phyloP scores from a whole-genome alignment of 768 basidiomycete genomes.

The Pilatotrama ljubarskyi region DNA sequence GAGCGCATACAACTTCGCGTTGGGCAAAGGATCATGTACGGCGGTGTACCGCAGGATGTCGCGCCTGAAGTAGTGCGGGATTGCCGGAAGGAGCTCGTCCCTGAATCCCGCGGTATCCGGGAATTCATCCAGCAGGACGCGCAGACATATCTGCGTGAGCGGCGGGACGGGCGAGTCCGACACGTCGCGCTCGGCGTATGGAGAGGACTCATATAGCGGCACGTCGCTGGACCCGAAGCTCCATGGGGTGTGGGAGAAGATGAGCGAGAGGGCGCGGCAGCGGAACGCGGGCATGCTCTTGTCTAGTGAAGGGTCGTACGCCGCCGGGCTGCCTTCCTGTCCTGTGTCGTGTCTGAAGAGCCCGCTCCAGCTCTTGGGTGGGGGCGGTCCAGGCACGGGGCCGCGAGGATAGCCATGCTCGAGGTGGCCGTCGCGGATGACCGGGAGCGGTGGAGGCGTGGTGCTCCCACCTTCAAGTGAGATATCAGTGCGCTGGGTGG shows the following conservation, averaged over 20 bases:
- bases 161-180: slow-evolving; percentile 42
- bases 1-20: slow-evolving; percentile 49
- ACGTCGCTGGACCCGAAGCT: slow-evolving; percentile 19
- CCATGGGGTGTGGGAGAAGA: slow-evolving; percentile 39
- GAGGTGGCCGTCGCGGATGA: slow-evolving; percentile 16
- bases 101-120: slow-evolving; percentile 42
- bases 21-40: slow-evolving; percentile 55
- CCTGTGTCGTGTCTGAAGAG: slow-evolving; percentile 30
- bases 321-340: slow-evolving; percentile 6
- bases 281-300: slow-evolving; percentile 45
- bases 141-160: slow-evolving; percentile 60
- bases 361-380: slow-evolving; percentile 58
- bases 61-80: slow-evolving; percentile 61
- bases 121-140: slow-evolving; percentile 38
- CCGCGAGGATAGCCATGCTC: slow-evolving; percentile 27
- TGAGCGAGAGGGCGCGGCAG: slow-evolving; percentile 52
- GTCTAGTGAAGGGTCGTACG: slow-evolving; percentile 16
- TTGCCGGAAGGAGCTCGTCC: slow-evolving; percentile 46
- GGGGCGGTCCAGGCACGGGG: slow-evolving; percentile 27
- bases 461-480: not conserved
- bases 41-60: slow-evolving; percentile 60
- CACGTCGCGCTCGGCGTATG: not conserved
- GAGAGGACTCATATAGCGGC: slow-evolving; percentile 1
- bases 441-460: slow-evolving; percentile 18
- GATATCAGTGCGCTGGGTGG: not conserved